These are phyloP conservation scores for Saturnispora quitensis DNA, from an alignment of 805 yeast genomes.

Conservation along the genomic window DNA sequence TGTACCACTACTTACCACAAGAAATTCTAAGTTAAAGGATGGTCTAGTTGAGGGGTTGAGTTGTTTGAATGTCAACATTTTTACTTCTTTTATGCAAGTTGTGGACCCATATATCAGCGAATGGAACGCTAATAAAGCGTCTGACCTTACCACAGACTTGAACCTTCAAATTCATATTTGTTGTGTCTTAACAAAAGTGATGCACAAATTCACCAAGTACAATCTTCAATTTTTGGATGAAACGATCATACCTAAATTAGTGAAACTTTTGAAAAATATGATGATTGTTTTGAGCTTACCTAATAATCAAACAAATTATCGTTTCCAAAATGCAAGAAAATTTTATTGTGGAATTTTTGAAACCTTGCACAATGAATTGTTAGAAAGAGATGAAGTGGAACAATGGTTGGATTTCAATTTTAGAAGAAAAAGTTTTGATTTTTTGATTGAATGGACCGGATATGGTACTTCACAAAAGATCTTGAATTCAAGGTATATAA, in stretches of 20 bases:
- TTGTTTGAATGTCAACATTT: conserved; percentile 83
- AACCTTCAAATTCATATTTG: conserved; percentile 62
- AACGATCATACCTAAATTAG: conserved; percentile 56
- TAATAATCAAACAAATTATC: conserved; percentile 52
- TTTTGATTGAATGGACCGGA: conserved; percentile 91
- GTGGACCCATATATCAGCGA: conserved; percentile 50
- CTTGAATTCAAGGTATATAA: conserved; percentile 56
- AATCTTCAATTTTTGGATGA: conserved; percentile 50
- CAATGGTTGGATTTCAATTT: conserved; percentile 81
- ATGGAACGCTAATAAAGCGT: conserved; percentile 39
- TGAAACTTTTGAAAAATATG: conserved; percentile 51
- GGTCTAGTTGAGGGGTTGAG: conserved; percentile 86
- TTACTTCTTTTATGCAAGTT: conserved; percentile 70
- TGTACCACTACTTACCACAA: conserved; percentile 66
- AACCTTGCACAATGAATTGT: conserved; percentile 52
- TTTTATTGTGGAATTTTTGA: conserved; percentile 80
- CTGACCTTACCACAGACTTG: conserved; percentile 13
- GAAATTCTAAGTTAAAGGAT: conserved; percentile 63
- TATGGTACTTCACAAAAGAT: conserved; percentile 57
- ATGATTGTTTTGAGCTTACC: conserved; percentile 46
- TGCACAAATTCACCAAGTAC: conserved; percentile 51
- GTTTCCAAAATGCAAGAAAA: conserved; percentile 67
- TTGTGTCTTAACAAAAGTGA: conserved; percentile 61
- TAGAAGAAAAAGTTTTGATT: conserved; percentile 71
- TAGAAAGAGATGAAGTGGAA: conserved; percentile 34